Evolutionary conservation across 2,329 filamentous ascomycete genomes (phyloP), one percentile per base, ranked within the genome.

Genomic region (Colletotrichum sp.): DNA sequence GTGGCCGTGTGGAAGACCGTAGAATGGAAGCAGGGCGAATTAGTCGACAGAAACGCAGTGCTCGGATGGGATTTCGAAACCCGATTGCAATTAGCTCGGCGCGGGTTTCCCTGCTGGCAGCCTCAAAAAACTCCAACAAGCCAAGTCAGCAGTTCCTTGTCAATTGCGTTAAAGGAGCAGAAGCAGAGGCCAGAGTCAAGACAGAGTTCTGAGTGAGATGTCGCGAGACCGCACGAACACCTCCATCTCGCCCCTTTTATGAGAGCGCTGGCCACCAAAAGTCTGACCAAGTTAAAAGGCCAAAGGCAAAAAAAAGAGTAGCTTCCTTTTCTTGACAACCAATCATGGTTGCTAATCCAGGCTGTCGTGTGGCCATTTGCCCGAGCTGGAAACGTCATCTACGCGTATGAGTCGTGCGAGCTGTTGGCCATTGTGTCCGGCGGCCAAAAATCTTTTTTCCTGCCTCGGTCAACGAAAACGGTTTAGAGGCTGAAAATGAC

Each of bases 41-140:
- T 34, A 28, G 39, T 70, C 66, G 66, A 70, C 71, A 44, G 32
- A 55, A 24, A 30, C 28, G 63, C 72, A 34, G 62, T 36, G 62
- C 57, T 63, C 73, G 30, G 64, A 69, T 76, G 73, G 70, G 64
- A 69, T 73, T 72, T 60, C 64, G 73, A 76, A 76, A 76, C 73
- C 49, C 73, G 44, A 73, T 73, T 32, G 34, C 36, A 73, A 64
- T 73, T 12, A 60, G 63, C 34, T 69, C 73, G 70, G 59, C 15
- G 64, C 59, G 30, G 63, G 44, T 21, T 73, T 73, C 70, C 70
- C 70, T 76, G 73, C 21, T 49, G 59, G 49, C 73, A 73, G 64
- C 73, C 63, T 72, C 63, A 67, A 8, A 70, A 24, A 49, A 21
- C 39, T 49, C 26, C 24, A n/a, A 24, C 21, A 6, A 64, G 65